phyloP scores from a whole-genome alignment of 805 yeast species.

The Candida anglica region DNA sequence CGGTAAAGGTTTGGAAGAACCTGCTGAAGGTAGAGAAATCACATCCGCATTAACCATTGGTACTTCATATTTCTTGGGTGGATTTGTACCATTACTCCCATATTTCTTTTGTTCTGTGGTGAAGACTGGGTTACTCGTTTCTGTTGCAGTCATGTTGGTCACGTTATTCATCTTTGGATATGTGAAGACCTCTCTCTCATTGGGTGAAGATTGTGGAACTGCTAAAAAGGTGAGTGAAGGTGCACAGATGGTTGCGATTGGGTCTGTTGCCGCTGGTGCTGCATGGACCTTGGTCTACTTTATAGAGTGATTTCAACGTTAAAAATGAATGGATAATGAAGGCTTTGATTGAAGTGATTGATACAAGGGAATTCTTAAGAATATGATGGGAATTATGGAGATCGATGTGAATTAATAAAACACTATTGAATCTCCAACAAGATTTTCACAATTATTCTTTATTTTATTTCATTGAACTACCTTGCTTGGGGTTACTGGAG shows the following conservation, averaged over 20 bases:
- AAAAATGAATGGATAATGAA: too few species aligned
- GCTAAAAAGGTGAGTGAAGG: constrained; percentile 71
- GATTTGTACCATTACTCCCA: constrained; percentile 86
- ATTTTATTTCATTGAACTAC: too few species aligned
- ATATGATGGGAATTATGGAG: too few species aligned
- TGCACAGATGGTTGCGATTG: constrained; percentile 86
- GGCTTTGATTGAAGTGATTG: too few species aligned
- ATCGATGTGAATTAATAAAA: too few species aligned
- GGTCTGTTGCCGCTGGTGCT: constrained; percentile 96
- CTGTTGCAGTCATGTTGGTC: constrained; percentile 76
- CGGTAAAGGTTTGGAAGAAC: constrained; percentile 93
- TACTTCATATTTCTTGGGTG: constrained; percentile 83
- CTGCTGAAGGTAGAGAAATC: constrained; percentile 86
- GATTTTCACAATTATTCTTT: too few species aligned
- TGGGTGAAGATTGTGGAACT: constrained; percentile 71
- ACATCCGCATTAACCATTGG: constrained; percentile 91
- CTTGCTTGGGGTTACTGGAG: too few species aligned
- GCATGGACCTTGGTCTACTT: constrained; percentile 90
- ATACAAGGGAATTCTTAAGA: too few species aligned
- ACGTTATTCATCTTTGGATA: constrained; percentile 88
- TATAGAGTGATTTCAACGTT: constrained; percentile 60
- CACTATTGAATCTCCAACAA: too few species aligned
- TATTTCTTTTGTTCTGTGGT: constrained; percentile 81
- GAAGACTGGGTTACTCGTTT: constrained; percentile 67
- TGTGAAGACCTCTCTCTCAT: constrained; percentile 76